Evolutionary conservation across 257 asterid genomes (phyloP), one percentile per base, ranked within the genome.

Genomic region (Rubia yunnanensis): DNA sequence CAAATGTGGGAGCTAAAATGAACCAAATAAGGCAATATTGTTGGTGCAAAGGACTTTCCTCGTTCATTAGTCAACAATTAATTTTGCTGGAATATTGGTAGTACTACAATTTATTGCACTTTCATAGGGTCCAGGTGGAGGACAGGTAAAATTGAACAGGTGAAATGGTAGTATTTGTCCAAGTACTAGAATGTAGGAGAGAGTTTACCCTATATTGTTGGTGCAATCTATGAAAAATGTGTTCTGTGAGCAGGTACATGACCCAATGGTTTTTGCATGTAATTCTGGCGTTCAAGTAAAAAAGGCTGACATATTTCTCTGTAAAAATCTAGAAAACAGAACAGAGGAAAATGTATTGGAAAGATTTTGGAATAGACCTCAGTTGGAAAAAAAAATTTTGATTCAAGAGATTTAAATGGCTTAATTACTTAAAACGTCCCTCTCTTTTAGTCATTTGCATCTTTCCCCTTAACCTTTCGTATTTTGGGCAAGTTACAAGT

Each of bases 1-100:
- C 44, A 44, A 5, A 49, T 22, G 44, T 27, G 53, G 30, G 67
- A n/a, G 32, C 52, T 22, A 60, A n/a, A 38, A 56, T 7, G 34
- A 62, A 27, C 38, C 70, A 63, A 31, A 54, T 38, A 46, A 31
- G 71, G 72, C 52, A 44, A 26, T 9, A 17, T 30, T 48, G 52
- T n/a, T 18, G 60, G 48, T 34, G 5, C 48, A 30, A 24, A 36
- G 13, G 17, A 3, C 39, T 18, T 17, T 46, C 65, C 24, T 17
- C 64, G 30, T 8, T 39, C 27, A 34, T 14, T 5, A 24, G 8
- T 8, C 38, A 41, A 56, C 20, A 6, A 49, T 15, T 60, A 14
- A n/a, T 31, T 20, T 69, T 3, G 67, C 30, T 57, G 28, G 11
- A 57, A 57, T n/a, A n/a, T 13, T 23, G 63, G 63, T 57, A 30